phyloP scores from a whole-genome alignment of 371 early-diverging fungal species.

The Saksenaea vasiformis region DNA sequence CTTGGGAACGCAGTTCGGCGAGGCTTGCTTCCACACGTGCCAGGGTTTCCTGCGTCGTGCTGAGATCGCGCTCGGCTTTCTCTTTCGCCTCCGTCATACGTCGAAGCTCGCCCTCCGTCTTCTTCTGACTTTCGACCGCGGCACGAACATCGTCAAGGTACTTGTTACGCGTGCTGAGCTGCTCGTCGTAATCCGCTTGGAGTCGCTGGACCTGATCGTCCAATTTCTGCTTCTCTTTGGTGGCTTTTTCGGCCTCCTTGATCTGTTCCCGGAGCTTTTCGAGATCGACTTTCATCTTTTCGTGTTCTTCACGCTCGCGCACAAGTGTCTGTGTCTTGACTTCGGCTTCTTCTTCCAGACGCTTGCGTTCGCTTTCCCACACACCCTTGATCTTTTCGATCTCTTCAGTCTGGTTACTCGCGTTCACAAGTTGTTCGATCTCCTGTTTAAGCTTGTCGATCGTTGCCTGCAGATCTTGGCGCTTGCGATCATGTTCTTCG shows the following conservation, averaged over 20 bases:
- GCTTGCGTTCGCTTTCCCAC: constrained; percentile 60
- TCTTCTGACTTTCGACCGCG: constrained; percentile 48
- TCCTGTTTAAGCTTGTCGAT: constrained; percentile 49
- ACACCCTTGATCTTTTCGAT: constrained; percentile 51
- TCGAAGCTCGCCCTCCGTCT: constrained; percentile 45
- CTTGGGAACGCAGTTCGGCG: constrained; percentile 19
- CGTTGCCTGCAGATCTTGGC: constrained; percentile 41
- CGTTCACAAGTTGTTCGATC: constrained; percentile 49
- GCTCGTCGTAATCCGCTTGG: constrained; percentile 39
- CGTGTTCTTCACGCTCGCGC: constrained; percentile 33
- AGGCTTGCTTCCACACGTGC: constrained; percentile 20
- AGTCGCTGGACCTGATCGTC: constrained; percentile 37
- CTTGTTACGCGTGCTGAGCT: constrained; percentile 33
- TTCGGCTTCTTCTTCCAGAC: constrained; percentile 50
- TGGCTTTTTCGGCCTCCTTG: constrained; percentile 44
- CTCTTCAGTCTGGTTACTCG: constrained; percentile 39
- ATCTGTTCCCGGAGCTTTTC: constrained; percentile 37
- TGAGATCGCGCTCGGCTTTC: constrained; percentile 39
- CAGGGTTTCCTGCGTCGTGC: constrained; percentile 22
- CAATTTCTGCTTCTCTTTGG: constrained; percentile 34
- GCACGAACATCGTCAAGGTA: constrained; percentile 39
- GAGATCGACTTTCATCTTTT: constrained; percentile 34
- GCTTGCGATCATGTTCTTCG: constrained; percentile 23
- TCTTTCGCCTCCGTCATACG: constrained; percentile 44
- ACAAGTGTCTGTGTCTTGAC: constrained; percentile 32